Percentiles rank a stretch among this genome's conserved stretches.
phyloP scores from a whole-genome alignment of 208 protist species.

The Leptomonas pyrrhocoris region DNA sequence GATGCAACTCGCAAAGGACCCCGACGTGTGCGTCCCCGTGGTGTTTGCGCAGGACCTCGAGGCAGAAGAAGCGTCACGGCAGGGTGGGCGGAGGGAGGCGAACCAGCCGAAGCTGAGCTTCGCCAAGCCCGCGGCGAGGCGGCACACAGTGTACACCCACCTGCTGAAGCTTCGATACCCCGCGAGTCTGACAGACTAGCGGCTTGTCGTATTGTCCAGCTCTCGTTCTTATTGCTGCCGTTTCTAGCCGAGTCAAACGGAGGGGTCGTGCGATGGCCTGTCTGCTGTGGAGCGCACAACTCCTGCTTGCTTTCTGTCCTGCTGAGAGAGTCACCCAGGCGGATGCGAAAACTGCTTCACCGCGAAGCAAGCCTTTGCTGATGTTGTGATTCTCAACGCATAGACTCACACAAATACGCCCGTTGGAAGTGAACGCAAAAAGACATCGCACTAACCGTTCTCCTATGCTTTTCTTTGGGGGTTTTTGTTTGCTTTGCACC shows the following conservation, averaged over 20 bases:
- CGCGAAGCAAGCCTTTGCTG: too few species aligned
- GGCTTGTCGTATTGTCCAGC: not conserved
- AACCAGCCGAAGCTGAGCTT: conserved; percentile 65
- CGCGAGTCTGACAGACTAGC: conserved; percentile 19
- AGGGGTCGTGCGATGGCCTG: too few species aligned
- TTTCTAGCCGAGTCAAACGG: not conserved
- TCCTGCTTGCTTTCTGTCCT: too few species aligned
- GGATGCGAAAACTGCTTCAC: too few species aligned
- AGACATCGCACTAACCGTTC: too few species aligned
- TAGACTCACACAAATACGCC: too few species aligned
- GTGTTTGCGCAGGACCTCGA: conserved; percentile 71
- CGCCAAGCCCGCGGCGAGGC: conserved; percentile 57
- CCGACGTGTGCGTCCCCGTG: conserved; percentile 56
- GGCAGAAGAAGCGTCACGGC: conserved; percentile 32
- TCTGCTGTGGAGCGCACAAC: too few species aligned
- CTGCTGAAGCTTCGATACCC: conserved; percentile 52
- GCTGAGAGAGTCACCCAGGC: too few species aligned
- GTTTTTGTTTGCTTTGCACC: too few species aligned
- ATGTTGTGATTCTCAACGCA: too few species aligned
- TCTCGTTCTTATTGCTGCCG: not conserved
- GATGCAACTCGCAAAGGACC: conserved; percentile 51
- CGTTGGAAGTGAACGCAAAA: too few species aligned
- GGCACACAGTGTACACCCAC: conserved; percentile 59
- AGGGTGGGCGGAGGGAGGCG: conserved; percentile 26
- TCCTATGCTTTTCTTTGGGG: too few species aligned